Percentiles rank a stretch among this genome's conserved stretches.
phyloP scores from a whole-genome alignment of 495 filamentous ascomycete genomes.

The Penicillium ucsense region DNA sequence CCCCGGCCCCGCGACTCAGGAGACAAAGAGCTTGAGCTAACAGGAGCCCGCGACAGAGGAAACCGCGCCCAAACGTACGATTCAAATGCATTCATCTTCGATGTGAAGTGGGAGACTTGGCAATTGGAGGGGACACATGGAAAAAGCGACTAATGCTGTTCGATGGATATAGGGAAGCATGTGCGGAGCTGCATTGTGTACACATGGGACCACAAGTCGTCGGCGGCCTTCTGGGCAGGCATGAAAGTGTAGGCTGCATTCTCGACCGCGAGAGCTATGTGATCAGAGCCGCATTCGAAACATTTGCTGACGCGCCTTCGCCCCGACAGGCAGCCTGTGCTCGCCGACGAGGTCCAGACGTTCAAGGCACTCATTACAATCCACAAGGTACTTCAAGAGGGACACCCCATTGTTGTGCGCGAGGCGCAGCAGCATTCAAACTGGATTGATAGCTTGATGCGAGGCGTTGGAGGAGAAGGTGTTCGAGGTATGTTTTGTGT shows the following conservation, averaged over 20 bases:
- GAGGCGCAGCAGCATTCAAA: slow-evolving; percentile 81
- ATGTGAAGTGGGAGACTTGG: no score
- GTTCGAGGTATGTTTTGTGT: slow-evolving; percentile 49
- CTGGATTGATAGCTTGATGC: slow-evolving; percentile 88
- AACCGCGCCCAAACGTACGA: slow-evolving; percentile 83
- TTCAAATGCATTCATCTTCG: background rate
- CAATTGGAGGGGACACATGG: no score
- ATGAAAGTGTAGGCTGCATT: slow-evolving; percentile 79
- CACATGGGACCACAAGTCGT: slow-evolving; percentile 99
- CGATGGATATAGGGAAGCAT: slow-evolving; percentile 64
- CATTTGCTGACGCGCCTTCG: slow-evolving; percentile 3
- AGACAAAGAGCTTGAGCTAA: slow-evolving; percentile 16
- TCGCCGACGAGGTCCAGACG: slow-evolving; percentile 91
- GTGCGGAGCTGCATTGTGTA: slow-evolving; percentile 97
- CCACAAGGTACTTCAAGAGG: slow-evolving; percentile 95
- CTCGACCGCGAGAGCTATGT: background rate
- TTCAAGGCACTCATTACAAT: slow-evolving; percentile 89
- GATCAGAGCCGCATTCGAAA: no score
- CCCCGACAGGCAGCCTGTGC: slow-evolving; percentile 68
- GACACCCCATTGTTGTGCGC: slow-evolving; percentile 74
- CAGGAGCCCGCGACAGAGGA: slow-evolving; percentile 51
- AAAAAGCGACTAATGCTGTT: slow-evolving; percentile 4
- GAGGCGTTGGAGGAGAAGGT: slow-evolving; percentile 78
- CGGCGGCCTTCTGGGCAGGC: slow-evolving; percentile 89
- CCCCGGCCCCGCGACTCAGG: background rate